phyloP scores from a whole-genome alignment of 2,329 filamentous ascomycete species.

The Niveomyces coronatus region DNA sequence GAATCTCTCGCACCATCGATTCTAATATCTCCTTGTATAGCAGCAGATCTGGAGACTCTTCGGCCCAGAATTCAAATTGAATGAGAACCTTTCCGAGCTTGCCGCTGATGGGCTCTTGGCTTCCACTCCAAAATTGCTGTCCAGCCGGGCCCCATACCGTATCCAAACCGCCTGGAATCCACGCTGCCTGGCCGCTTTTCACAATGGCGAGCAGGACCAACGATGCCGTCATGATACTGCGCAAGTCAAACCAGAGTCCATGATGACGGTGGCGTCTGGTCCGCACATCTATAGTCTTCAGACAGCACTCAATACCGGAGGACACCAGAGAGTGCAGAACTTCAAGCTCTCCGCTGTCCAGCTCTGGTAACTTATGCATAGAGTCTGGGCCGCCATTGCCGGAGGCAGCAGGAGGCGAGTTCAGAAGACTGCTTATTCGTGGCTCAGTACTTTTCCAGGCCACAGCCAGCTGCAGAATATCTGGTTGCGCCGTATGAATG shows the following conservation, averaged over 20 bases:
- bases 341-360: conserved; percentile 12
- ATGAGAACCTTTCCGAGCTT: conserved; percentile 13
- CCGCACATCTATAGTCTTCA: conserved; percentile 15
- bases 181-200: conserved; percentile 13
- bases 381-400: neutral
- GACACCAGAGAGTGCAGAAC: conserved; percentile 12
- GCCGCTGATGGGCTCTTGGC: conserved; percentile 11
- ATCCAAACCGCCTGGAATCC: conserved; percentile 14
- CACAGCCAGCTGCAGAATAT: neutral
- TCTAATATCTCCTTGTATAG: conserved; percentile 12
- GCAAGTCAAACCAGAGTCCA: conserved; percentile 17
- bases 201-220: conserved; percentile 13
- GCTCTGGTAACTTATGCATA: neutral
- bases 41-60: conserved; percentile 12
- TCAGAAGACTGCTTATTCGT: conserved; percentile 12
- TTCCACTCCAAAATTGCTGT: conserved; percentile 8
- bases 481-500: conserved; percentile 9
- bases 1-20: conserved; percentile 10
- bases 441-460: neutral
- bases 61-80: conserved; percentile 14
- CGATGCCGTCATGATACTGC: conserved; percentile 14
- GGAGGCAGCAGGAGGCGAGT: conserved; percentile 2
- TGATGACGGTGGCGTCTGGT: conserved; percentile 16
- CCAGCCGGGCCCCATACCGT: conserved; percentile 11
- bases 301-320: conserved; percentile 14